Percentiles rank a stretch among this genome's conserved stretches.
These are phyloP conservation scores for Chaetomium globosum DNA, from an alignment of 2,329 filamentous ascomycete genomes.

Conservation along the genomic window DNA sequence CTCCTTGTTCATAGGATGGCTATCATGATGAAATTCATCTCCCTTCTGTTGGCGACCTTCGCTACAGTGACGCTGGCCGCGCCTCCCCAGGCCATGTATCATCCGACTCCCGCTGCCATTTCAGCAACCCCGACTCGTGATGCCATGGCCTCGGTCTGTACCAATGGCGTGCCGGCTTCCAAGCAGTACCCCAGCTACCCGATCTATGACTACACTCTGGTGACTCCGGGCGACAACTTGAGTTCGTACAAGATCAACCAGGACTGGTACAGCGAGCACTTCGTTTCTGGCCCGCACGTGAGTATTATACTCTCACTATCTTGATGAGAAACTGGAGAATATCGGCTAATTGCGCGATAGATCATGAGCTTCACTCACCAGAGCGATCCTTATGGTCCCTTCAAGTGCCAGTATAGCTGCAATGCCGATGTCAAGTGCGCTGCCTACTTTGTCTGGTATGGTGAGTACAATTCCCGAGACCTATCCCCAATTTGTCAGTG, in stretches of 20 bases:
- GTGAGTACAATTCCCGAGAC: slow-evolving; percentile 24
- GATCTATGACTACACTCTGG: slow-evolving; percentile 33
- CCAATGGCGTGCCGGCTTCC: slow-evolving; percentile 30
- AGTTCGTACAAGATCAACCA: slow-evolving; percentile 29
- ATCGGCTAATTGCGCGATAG: slow-evolving; percentile 15
- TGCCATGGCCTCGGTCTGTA: slow-evolving; percentile 25
- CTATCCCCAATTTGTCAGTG: neutral
- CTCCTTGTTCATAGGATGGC: slow-evolving; percentile 18
- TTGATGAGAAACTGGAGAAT: neutral
- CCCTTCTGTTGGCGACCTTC: slow-evolving; percentile 18
- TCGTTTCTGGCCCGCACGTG: slow-evolving; percentile 36
- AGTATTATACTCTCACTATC: slow-evolving; percentile 14
- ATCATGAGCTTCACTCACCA: slow-evolving; percentile 30
- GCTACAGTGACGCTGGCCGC: slow-evolving; percentile 4
- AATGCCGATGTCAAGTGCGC: slow-evolving; percentile 36
- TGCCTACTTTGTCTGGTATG: slow-evolving; percentile 39
- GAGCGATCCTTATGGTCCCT: slow-evolving; percentile 36
- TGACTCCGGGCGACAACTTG: slow-evolving; percentile 26
- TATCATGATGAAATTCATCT: neutral
- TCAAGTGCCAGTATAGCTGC: slow-evolving; percentile 41
- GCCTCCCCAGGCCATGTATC: neutral
- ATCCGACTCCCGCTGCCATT: neutral
- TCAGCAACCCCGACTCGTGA: slow-evolving; percentile 7
- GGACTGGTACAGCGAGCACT: slow-evolving; percentile 32
- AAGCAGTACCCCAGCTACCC: slow-evolving; percentile 24